These are phyloP conservation scores for Gaeumannomyces tritici DNA, from an alignment of 2,329 filamentous ascomycete species.

Conservation along the genomic window DNA sequence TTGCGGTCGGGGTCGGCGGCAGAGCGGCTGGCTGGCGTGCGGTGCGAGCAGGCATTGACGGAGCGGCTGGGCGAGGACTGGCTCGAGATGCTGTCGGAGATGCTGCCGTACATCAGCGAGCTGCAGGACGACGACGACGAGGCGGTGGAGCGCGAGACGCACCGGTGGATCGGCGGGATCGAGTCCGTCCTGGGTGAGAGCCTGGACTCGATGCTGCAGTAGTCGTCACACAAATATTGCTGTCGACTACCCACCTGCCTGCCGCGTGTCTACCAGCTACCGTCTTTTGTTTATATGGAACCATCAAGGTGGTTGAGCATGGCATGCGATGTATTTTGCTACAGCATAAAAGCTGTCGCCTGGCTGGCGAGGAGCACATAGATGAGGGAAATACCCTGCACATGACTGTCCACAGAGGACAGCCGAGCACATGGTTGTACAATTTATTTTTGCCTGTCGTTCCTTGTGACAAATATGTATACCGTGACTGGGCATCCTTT, in stretches of 20 bases:
- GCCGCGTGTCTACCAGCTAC: neutral
- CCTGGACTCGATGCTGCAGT: slow-evolving; percentile 85
- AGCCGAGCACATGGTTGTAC: neutral
- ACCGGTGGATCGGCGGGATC: slow-evolving; percentile 83
- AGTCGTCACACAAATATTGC: slow-evolving; percentile 21
- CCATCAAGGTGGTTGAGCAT: neutral
- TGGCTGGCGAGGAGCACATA: neutral
- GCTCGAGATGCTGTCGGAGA: slow-evolving; percentile 84
- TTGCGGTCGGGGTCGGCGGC: slow-evolving; percentile 63
- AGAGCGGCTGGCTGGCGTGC: slow-evolving; percentile 73
- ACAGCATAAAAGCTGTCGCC: neutral
- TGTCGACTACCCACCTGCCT: neutral
- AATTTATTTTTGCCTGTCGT: neutral
- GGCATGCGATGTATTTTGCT: neutral
- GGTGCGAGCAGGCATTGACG: slow-evolving; percentile 71
- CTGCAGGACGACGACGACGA: slow-evolving; percentile 95
- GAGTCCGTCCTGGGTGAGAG: slow-evolving; percentile 85
- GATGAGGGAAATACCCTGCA: neutral
- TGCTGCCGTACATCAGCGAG: slow-evolving; percentile 93
- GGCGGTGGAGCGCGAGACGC: slow-evolving; percentile 78
- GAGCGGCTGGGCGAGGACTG: slow-evolving; percentile 84
- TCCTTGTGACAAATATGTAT: neutral
- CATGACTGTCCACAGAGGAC: neutral
- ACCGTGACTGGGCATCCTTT: no score
- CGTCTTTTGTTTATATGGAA: neutral